Percentiles rank a stretch among this genome's conserved stretches.
phyloP scores from a whole-genome alignment of 352 stramenopile genomes.

The Pythium brachiatum region DNA sequence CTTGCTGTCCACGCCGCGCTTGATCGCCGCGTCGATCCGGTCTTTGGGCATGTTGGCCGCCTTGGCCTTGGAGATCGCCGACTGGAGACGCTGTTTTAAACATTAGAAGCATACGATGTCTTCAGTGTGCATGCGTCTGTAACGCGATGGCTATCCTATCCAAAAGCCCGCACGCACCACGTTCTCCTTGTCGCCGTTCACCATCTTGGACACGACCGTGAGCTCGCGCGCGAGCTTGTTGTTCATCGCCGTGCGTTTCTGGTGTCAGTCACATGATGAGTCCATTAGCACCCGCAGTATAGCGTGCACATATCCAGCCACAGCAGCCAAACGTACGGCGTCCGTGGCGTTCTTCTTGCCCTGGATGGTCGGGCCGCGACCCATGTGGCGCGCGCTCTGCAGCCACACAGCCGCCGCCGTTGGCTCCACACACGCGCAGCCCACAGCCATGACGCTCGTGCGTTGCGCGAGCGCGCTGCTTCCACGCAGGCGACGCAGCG shows the following conservation, averaged over 20 bases:
- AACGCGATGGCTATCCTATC: no score
- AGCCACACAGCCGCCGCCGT: constrained; percentile 23
- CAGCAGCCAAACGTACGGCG: constrained; percentile 36
- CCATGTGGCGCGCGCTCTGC: constrained; percentile 67
- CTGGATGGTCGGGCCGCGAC: constrained; percentile 77
- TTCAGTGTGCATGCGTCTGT: no score
- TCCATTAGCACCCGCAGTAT: no score
- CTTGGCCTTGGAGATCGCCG: constrained; percentile 71
- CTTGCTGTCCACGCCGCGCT: constrained; percentile 79
- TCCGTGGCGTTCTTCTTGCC: constrained; percentile 80
- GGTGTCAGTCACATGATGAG: neutral
- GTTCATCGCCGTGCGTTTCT: constrained; percentile 81
- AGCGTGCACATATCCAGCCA: neutral
- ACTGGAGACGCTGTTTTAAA: constrained; percentile 38
- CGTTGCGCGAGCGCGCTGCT: neutral
- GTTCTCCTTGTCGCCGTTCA: constrained; percentile 62
- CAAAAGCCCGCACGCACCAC: constrained; percentile 47
- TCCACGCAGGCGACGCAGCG: constrained; percentile 6
- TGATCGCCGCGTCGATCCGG: constrained; percentile 80
- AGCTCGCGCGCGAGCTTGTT: constrained; percentile 73
- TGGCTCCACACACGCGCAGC: constrained; percentile 3
- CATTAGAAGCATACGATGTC: no score
- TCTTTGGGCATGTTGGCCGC: constrained; percentile 82
- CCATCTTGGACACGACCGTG: constrained; percentile 70
- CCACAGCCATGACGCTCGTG: constrained; percentile 7